A percentile compares a stretch with the other conserved stretches of the same genome.
Conservation (phyloP, 2,329 filamentous ascomycete genomes). For the Lasiodiplodia hormozganensis region DNA sequence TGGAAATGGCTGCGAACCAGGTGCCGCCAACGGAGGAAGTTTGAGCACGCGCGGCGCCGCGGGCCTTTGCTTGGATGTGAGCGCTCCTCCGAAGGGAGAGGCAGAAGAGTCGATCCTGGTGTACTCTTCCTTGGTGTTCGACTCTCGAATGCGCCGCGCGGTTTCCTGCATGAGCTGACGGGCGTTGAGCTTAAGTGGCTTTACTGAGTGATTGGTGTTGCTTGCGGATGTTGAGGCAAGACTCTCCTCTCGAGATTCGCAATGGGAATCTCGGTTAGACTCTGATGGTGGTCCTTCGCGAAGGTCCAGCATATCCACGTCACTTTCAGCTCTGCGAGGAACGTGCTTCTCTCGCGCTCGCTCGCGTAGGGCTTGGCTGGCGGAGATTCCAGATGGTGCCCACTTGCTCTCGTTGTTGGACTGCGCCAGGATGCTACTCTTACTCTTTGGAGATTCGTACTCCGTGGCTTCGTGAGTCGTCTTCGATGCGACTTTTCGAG, state of each 20-base stretch:
- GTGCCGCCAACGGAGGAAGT: not conserved
- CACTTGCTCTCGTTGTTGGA: not conserved
- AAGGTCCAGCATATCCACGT: not conserved
- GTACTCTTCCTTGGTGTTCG: constrained; percentile 7
- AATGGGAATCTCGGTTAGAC: too few relatives aligned
- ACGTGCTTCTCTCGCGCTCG: not conserved
- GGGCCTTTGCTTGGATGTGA: not conserved
- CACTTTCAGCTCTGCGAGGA: not conserved
- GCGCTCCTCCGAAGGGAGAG: not conserved
- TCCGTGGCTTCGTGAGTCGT: not conserved
- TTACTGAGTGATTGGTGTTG: too few relatives aligned
- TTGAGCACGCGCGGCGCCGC: not conserved
- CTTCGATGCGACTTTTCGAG: not conserved
- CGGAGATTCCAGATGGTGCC: not conserved
- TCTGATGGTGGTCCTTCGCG: not conserved
- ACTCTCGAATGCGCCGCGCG: not conserved
- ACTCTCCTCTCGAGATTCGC: too few relatives aligned
- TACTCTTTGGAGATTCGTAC: not conserved
- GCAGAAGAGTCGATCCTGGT: not conserved
- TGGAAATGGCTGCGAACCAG: too few relatives aligned
- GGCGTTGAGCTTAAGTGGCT: not conserved
- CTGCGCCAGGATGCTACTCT: too few relatives aligned
- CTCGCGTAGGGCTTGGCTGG: constrained; percentile 6
- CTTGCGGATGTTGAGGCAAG: too few relatives aligned
- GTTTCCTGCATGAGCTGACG: not conserved